phyloP scores from a whole-genome alignment of 208 protist species.

The Acanthamoeba castellanii region DNA sequence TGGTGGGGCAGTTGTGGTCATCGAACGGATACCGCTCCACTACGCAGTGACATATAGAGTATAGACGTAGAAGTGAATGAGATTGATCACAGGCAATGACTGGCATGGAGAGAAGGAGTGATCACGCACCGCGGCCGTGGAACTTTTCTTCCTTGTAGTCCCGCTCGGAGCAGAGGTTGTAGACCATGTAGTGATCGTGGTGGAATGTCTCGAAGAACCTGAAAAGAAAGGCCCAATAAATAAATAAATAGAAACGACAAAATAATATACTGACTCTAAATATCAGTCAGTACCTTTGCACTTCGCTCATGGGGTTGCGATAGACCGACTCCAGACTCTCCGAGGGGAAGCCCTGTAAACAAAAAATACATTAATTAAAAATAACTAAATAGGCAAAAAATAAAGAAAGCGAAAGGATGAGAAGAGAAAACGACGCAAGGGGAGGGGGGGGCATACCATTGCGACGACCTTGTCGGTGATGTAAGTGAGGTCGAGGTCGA shows the following conservation, averaged over 20 bases:
- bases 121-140: slow-evolving; percentile 10
- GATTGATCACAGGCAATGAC: not conserved
- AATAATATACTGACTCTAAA: too few species aligned
- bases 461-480: slow-evolving; percentile 87
- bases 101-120: not conserved
- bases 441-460: slow-evolving; percentile 52
- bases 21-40: slow-evolving; percentile 83
- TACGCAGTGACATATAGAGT: not conserved
- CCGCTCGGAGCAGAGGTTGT: slow-evolving; percentile 63
- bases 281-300: slow-evolving; percentile 14
- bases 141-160: slow-evolving; percentile 51
- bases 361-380: too few species aligned
- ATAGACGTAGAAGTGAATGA: not conserved
- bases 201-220: slow-evolving; percentile 41
- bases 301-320: slow-evolving; percentile 72
- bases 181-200: slow-evolving; percentile 52
- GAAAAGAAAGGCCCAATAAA: not conserved
- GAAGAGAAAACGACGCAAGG: not conserved
- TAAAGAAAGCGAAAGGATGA: not conserved
- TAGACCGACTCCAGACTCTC: slow-evolving; percentile 30
- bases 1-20: slow-evolving; percentile 84
- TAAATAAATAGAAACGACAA: not conserved
- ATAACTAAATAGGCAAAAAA: too few species aligned
- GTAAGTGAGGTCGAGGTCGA: slow-evolving; percentile 94
- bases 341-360: too few species aligned